Evolutionary conservation across 2,329 filamentous ascomycete genomes (phyloP), one percentile per base, ranked within the genome.

Genomic region (Magnaporthales sp.): DNA sequence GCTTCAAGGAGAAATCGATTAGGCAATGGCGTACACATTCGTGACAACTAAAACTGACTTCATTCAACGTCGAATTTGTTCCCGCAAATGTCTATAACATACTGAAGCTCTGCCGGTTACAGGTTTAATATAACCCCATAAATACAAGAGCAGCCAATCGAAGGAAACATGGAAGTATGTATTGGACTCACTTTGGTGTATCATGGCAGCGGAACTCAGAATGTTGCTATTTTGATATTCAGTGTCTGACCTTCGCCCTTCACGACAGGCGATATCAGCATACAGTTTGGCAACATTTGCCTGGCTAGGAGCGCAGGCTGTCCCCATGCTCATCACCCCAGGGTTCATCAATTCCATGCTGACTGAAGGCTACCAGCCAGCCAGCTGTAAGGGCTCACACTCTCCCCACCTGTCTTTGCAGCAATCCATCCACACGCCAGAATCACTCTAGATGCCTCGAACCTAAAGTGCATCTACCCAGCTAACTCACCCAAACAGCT

Each of bases 221-320:
- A 7, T n/a, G 19, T 7, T 19, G 19, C 19, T 15, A 51, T 7
- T 7, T 51, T n/a, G 38, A 51, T n/a, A n/a, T 51, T 51, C 38
- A 51, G n/a, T 51, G n/a, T 51, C 38, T 51, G 19, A 51, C 6
- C n/a, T n/a, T n/a, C n/a, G 38, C n/a, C 38, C 38, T 8, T 2
- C 7, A 51, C 38, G n/a, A 51, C 66, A 86, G 83, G 78, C 81
- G 67, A 76, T 84, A 70, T 80, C 82, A 66, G 72, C 78, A 15
- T 86, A 83, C 73, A 82, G 78, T 71, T 80, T 83, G 74, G 79
- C 80, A 63, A 84, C 83, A 66, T 77, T 83, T 62, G 80, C 77
- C 71, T 86, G 83, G 84, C 77, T 85, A 66, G 69, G 76, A 51
- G 71, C 78, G 9, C 83, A 86, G 72, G 80, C 79, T 10, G 26